Evolutionary conservation across 2,329 filamentous ascomycete species (phyloP).

Genomic region (Talaromyces sp.): DNA sequence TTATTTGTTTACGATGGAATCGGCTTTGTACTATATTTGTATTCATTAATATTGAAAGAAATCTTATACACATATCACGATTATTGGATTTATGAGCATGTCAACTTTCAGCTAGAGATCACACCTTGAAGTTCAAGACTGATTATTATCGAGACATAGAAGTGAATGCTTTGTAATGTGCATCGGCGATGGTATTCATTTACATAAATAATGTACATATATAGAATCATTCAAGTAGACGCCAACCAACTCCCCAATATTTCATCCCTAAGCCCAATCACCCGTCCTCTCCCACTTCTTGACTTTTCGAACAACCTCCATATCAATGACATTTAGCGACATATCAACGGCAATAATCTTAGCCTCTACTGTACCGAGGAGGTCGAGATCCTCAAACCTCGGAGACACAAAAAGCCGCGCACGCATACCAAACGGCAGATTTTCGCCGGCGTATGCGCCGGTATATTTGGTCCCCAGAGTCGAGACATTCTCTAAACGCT

Average conservation of each 20-base stretch:
- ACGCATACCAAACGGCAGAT: slow-evolving; percentile 25
- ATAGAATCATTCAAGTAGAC: background rate
- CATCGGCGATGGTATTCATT: background rate
- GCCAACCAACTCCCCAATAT: background rate
- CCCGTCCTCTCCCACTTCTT: slow-evolving; percentile 24
- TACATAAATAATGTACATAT: background rate
- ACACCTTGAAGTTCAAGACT: no score
- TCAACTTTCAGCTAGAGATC: background rate
- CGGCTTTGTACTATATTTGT: background rate
- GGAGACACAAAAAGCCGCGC: slow-evolving; percentile 23
- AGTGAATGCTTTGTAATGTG: background rate
- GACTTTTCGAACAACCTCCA: slow-evolving; percentile 28
- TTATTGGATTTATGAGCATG: background rate
- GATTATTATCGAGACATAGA: background rate
- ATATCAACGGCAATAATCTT: slow-evolving; percentile 29
- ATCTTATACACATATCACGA: background rate
- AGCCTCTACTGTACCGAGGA: slow-evolving; percentile 30
- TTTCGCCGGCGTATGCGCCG: slow-evolving; percentile 21
- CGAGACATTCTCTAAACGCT: slow-evolving; percentile 17
- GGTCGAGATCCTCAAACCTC: slow-evolving; percentile 20
- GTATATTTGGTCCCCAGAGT: slow-evolving; percentile 17
- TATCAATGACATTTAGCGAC: slow-evolving; percentile 22
- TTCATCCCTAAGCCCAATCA: slow-evolving; percentile 7
- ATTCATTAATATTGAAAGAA: background rate
- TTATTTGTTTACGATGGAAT: background rate